Conservation (phyloP, 169 alveolate genomes). For the Plasmodium coatneyi region DNA sequence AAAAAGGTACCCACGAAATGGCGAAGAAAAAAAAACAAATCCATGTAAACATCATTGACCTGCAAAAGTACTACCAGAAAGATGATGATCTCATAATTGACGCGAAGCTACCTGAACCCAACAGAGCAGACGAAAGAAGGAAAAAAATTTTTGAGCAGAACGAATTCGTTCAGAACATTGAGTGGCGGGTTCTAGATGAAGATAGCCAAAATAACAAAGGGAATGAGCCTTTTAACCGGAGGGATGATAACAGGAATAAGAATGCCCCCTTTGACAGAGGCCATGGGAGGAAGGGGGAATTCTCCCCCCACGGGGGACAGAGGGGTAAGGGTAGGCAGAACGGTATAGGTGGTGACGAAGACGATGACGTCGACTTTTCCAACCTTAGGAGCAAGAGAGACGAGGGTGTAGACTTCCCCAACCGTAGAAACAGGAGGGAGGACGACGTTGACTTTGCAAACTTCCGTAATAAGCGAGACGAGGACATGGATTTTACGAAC, state of each 20-base stretch:
- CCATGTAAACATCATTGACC: conserved; percentile 47
- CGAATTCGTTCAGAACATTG: conserved; percentile 59
- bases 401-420: too few species aligned
- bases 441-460: too few species aligned
- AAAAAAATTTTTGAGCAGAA: conserved; percentile 43
- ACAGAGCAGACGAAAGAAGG: conserved; percentile 11
- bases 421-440: too few species aligned
- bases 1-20: background rate
- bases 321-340: conserved; percentile 5
- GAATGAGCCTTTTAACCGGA: background rate
- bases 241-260: conserved; percentile 6
- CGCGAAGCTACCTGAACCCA: background rate
- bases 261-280: conserved; percentile 15
- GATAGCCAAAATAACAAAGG: background rate
- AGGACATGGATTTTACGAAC: too few species aligned
- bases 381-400: too few species aligned
- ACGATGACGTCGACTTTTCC: background rate
- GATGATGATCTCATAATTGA: conserved; percentile 40
- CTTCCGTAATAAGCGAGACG: too few species aligned
- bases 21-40: conserved; percentile 69
- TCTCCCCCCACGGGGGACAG: background rate
- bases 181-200: conserved; percentile 55
- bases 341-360: conserved; percentile 7
- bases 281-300: background rate
- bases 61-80: conserved; percentile 57